Percentiles rank a stretch among this genome's conserved stretches.
phyloP scores from a whole-genome alignment of 768 basidiomycete genomes.

The Mycena kentingensis region DNA sequence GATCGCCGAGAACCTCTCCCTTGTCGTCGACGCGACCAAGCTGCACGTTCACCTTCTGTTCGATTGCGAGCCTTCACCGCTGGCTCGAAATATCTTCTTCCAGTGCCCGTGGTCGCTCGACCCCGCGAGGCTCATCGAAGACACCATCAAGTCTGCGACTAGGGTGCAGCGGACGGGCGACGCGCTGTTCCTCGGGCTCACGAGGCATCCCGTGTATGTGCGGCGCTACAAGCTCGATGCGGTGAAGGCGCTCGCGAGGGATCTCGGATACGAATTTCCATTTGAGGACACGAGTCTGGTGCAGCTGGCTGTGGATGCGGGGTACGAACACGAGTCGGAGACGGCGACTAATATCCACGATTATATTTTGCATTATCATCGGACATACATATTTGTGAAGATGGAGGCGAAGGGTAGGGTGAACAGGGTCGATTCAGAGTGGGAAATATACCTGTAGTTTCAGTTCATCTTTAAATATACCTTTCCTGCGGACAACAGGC shows the following conservation, averaged over 20 bases:
- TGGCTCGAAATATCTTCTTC: too few species aligned
- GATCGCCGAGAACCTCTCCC: too few species aligned
- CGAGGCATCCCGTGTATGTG: background rate
- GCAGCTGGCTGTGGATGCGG: constrained; percentile 6
- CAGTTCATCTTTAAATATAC: too few species aligned
- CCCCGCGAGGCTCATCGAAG: constrained; percentile 5
- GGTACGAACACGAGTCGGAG: constrained; percentile 8
- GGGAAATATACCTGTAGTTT: too few species aligned
- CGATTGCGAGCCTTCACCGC: too few species aligned
- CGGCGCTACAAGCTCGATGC: background rate
- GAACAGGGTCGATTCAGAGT: too few species aligned
- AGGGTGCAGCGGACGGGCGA: constrained; percentile 5
- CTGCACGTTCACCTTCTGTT: too few species aligned
- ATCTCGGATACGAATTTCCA: constrained; percentile 7
- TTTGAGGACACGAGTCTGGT: constrained; percentile 6
- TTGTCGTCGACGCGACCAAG: too few species aligned
- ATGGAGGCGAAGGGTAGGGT: too few species aligned
- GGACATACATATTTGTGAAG: constrained; percentile 4
- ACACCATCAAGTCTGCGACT: constrained; percentile 3
- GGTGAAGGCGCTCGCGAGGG: background rate
- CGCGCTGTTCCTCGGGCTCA: constrained; percentile 5
- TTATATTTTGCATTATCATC: constrained; percentile 2
- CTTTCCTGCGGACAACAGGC: too few species aligned
- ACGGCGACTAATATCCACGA: constrained; percentile 3
- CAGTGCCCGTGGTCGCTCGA: too few species aligned